Evolutionary conservation across 176 grass and related monocot species (phyloP), one percentile per base, ranked within the genome.

Genomic region (Carex littledalei): DNA sequence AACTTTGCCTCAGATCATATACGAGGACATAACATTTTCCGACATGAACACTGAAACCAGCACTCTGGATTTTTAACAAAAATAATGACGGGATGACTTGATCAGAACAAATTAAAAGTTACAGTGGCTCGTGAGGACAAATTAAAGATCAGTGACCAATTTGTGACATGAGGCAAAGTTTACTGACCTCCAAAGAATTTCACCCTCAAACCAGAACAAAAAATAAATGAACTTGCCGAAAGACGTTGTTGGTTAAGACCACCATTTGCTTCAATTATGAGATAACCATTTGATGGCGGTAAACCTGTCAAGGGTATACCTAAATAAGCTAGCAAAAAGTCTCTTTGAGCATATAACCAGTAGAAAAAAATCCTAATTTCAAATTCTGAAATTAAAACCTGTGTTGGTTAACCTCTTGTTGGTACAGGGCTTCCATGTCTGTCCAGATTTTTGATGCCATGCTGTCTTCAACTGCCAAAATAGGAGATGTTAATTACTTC

Each of bases 201-300:
- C 74, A 55, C 47, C 20, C 49, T 77, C 10, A 55, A 77, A 77
- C 3, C 26, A 60, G 67, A 82, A 78, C 24, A 34, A 65, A 67
- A 12, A 12, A 66, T 80, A 3, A 0, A 87, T 57, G 7, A 92
- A 94, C 92, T 93, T 98, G 92, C 95, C 66, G 92, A 98, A 87
- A 98, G 81, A 5, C 92, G 92, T 41, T 98, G 95, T 79, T 98
- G 95, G 88, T 98, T 98, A 39, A 98, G 85, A 67, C 91, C 95
- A 84, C 95, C 95, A 83, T 98, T 98, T 89, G 92, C 95, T 86
- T 98, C 95, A 56, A 94, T 87, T 87, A 98, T 87, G 47, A 98
- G 91, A 90, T 84, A 93, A 81, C 95, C 93, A 89, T 94, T 98
- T 79, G 93, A 98, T 85, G 89, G 85, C 3, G 89, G 83, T 80